phyloP scores from a whole-genome alignment of 2,329 filamentous ascomycete genomes.

The Monascus ruber region DNA sequence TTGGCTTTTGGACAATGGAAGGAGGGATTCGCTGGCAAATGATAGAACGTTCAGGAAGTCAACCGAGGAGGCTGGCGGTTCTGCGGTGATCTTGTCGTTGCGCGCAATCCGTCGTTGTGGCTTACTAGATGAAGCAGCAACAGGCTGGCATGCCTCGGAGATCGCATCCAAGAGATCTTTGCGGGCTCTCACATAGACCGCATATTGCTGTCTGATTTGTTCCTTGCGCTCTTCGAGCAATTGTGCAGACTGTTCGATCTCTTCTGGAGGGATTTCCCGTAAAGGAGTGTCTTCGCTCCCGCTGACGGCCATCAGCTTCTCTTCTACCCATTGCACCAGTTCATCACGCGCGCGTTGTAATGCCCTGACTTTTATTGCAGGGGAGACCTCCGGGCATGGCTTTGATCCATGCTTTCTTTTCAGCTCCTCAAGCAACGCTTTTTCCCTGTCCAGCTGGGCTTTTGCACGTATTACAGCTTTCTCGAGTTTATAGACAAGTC shows the following conservation, averaged over 20 bases:
- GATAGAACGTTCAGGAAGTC: slow-evolving; percentile 20
- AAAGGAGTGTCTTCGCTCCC: slow-evolving; percentile 17
- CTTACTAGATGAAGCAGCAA: slow-evolving; percentile 14
- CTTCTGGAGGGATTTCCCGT: slow-evolving; percentile 17
- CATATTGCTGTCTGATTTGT: slow-evolving; percentile 25
- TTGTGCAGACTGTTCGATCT: slow-evolving; percentile 18
- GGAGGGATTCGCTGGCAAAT: slow-evolving; percentile 20
- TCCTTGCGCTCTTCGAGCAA: slow-evolving; percentile 20
- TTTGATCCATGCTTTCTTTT: slow-evolving; percentile 14
- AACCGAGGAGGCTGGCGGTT: slow-evolving; percentile 5
- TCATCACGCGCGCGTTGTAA: slow-evolving; percentile 37
- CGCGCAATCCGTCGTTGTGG: slow-evolving; percentile 7
- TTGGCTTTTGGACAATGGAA: slow-evolving; percentile 25
- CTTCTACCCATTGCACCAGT: slow-evolving; percentile 41
- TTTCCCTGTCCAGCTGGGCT: slow-evolving; percentile 24
- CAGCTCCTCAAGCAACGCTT: slow-evolving; percentile 20
- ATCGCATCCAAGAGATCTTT: slow-evolving; percentile 23
- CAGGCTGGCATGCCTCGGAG: slow-evolving; percentile 24
- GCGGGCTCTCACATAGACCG: slow-evolving; percentile 24
- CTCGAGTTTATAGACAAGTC: slow-evolving; percentile 27
- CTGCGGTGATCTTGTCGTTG: slow-evolving; percentile 4
- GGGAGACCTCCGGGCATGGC: slow-evolving; percentile 1
- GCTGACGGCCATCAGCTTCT: slow-evolving; percentile 30
- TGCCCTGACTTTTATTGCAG: slow-evolving; percentile 20
- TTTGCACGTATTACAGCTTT: slow-evolving; percentile 27